Evolutionary conservation across 2,329 filamentous ascomycete species (phyloP).

Genomic region (Aureobasidium pullulans): DNA sequence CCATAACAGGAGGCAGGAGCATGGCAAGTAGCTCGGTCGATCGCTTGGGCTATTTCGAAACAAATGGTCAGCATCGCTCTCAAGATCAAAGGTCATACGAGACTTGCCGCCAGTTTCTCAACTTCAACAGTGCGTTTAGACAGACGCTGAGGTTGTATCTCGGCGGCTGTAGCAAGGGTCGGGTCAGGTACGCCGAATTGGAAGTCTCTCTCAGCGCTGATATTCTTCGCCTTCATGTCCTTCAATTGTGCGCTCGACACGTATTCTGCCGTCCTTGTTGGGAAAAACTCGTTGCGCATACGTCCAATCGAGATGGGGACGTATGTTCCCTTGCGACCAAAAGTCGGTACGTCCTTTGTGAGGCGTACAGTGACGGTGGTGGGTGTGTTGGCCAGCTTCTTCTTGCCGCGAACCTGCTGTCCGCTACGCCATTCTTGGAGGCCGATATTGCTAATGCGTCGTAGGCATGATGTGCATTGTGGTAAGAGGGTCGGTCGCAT

Average conservation of each 20-base stretch:
- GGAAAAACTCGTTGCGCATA: constrained; percentile 51
- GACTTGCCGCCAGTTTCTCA: constrained; percentile 32
- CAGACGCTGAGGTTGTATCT: background rate
- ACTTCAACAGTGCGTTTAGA: constrained; percentile 29
- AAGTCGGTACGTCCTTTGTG: constrained; percentile 45
- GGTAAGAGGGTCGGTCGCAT: constrained; percentile 14
- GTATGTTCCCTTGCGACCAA: constrained; percentile 44
- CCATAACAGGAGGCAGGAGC: constrained; percentile 40
- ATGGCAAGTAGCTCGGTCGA: constrained; percentile 41
- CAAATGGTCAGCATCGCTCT: constrained; percentile 7
- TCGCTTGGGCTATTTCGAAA: constrained; percentile 30
- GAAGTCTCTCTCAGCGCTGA: constrained; percentile 40
- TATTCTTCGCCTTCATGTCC: constrained; percentile 37
- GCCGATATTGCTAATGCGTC: constrained; percentile 13
- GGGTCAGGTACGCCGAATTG: constrained; percentile 29
- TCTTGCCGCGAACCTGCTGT: constrained; percentile 30
- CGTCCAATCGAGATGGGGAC: constrained; percentile 44
- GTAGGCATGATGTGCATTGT: constrained; percentile 16
- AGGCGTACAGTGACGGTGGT: constrained; percentile 43
- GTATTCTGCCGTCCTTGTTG: constrained; percentile 45
- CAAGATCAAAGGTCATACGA: background rate
- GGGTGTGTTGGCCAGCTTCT: constrained; percentile 25
- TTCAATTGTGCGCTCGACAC: constrained; percentile 39
- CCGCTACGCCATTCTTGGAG: constrained; percentile 13
- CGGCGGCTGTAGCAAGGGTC: constrained; percentile 9